These are phyloP conservation scores for Cubamyces sp. DNA, from an alignment of 768 basidiomycete species.

Conservation along the genomic window DNA sequence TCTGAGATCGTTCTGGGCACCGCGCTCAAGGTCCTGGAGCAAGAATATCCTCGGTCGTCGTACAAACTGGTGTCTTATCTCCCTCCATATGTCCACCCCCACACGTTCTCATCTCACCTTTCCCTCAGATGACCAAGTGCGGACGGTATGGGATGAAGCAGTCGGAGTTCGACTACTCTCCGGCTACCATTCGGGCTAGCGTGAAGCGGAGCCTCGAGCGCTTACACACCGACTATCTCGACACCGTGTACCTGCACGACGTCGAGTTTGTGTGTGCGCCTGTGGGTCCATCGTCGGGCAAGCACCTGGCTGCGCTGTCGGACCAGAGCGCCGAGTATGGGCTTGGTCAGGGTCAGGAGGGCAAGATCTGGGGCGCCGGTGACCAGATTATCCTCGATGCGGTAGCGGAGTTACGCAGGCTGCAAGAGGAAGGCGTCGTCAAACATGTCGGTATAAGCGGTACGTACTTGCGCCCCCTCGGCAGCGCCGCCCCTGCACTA, in stretches of 20 bases:
- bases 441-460: constrained; percentile 81
- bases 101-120: background rate
- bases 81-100: background rate
- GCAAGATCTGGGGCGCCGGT: constrained; percentile 62
- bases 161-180: constrained; percentile 74
- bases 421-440: constrained; percentile 75
- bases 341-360: constrained; percentile 59
- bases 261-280: constrained; percentile 73
- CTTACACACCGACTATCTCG: constrained; percentile 76
- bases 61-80: constrained; percentile 65
- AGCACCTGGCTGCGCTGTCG: constrained; percentile 57
- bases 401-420: constrained; percentile 60
- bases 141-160: constrained; percentile 66
- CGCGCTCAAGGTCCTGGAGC: constrained; percentile 57
- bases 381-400: constrained; percentile 76
- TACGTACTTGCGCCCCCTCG: constrained; percentile 32
- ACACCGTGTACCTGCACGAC: constrained; percentile 83
- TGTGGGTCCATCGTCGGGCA: constrained; percentile 56
- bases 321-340: constrained; percentile 67
- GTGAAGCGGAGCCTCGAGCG: constrained; percentile 69
- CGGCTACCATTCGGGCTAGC: constrained; percentile 63
- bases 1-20: constrained; percentile 80
- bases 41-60: constrained; percentile 76
- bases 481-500: background rate
- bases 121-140: constrained; percentile 77